Conservation (phyloP, 805 yeast genomes). For the Kuraishia piskuri region DNA sequence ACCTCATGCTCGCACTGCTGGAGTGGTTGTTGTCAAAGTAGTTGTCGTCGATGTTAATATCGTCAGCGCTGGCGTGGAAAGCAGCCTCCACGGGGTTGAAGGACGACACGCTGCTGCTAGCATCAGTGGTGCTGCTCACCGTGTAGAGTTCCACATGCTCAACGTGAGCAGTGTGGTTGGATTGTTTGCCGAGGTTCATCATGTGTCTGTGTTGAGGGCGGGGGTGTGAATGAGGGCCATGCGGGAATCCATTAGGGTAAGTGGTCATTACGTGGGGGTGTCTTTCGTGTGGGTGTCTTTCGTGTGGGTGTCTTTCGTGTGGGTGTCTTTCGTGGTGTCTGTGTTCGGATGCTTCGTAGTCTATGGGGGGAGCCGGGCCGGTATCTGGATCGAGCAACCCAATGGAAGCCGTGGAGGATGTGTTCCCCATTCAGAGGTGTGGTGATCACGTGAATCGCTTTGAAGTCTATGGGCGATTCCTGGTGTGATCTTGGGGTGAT, state of each 20-base stretch:
- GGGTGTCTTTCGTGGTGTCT: too few species aligned
- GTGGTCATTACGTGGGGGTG: too few species aligned
- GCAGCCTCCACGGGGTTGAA: not conserved
- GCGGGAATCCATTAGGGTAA: too few species aligned
- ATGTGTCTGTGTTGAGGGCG: not conserved
- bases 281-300: too few species aligned
- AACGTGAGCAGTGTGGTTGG: not conserved
- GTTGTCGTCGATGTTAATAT: not conserved
- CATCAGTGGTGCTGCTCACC: not conserved
- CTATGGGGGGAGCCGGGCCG: not conserved
- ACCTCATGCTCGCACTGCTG: not conserved
- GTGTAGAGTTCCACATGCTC: not conserved
- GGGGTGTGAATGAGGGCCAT: not conserved
- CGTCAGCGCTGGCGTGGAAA: not conserved
- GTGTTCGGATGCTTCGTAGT: not conserved
- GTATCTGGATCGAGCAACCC: not conserved
- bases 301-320: too few species aligned
- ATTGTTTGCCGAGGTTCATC: not conserved
- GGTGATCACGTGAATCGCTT: too few species aligned
- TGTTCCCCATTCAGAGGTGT: not conserved
- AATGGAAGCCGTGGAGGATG: not conserved
- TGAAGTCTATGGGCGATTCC: too few species aligned
- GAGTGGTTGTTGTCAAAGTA: not conserved
- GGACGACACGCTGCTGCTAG: not conserved
- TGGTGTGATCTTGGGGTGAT: too few species aligned